phyloP scores from a whole-genome alignment of 1,284 basidiomycete species.

The Melampsora americana region DNA sequence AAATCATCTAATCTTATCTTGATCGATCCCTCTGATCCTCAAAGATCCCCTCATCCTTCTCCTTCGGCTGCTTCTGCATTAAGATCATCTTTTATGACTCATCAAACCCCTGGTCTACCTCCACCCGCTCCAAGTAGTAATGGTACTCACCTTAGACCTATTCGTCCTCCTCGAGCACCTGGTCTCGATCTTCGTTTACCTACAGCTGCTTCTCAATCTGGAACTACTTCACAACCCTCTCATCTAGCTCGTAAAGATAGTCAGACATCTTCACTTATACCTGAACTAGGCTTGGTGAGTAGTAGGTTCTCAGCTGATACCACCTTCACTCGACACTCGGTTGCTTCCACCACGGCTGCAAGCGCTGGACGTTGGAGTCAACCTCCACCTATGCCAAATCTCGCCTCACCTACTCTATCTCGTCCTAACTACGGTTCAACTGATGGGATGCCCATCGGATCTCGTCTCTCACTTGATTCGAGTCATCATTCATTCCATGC shows the following conservation, averaged over 20 bases:
- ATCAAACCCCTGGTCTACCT: not conserved
- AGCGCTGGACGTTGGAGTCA: conserved; percentile 1
- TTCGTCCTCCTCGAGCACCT: conserved; percentile 36
- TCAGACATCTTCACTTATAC: not conserved
- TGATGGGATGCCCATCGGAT: not conserved
- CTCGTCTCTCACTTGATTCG: not conserved
- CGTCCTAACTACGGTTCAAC: not conserved
- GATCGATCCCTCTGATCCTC: not conserved
- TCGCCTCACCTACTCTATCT: not conserved
- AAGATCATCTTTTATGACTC: not conserved
- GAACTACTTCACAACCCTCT: not conserved
- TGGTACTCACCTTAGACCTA: not conserved
- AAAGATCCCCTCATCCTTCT: not conserved
- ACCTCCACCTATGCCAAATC: conserved; percentile 7
- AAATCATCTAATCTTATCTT: not conserved
- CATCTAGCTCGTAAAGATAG: not conserved
- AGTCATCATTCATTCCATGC: not conserved
- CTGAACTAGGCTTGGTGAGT: not conserved
- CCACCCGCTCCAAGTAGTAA: conserved; percentile 7
- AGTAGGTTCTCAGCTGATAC: not conserved
- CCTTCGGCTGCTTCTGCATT: not conserved
- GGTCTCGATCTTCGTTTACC: conserved; percentile 36
- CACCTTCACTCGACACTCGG: not conserved
- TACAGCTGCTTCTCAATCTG: conserved; percentile 2
- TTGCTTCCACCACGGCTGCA: not conserved